Evolutionary conservation across 192 early-diverging fungal genomes (phyloP).

Genomic region (Lunasporangiospora selenospora): DNA sequence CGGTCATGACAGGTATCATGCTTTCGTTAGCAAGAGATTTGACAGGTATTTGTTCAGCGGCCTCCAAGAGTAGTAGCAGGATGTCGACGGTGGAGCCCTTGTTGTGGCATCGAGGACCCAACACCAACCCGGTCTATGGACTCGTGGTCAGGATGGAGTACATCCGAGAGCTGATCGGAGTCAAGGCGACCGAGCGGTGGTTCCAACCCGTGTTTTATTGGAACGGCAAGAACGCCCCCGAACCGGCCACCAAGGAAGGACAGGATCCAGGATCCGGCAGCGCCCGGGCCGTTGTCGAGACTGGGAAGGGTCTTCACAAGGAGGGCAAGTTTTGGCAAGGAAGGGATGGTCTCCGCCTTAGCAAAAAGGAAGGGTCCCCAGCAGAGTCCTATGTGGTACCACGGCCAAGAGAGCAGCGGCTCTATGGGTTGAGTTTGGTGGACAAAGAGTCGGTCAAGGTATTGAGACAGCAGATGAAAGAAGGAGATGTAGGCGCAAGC

Average conservation of each 20-base stretch:
- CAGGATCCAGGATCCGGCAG: not conserved
- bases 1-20: slow-evolving; percentile 46
- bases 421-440: slow-evolving; percentile 63
- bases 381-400: slow-evolving; percentile 60
- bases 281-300: too few relatives aligned
- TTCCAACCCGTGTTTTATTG: slow-evolving; percentile 62
- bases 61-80: slow-evolving; percentile 37
- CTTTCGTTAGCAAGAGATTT: slow-evolving; percentile 42
- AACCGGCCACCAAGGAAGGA: slow-evolving; percentile 38
- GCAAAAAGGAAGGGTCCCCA: slow-evolving; percentile 60
- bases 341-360: slow-evolving; percentile 52
- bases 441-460: slow-evolving; percentile 56
- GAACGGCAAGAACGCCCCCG: slow-evolving; percentile 61
- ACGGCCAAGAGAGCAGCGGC: slow-evolving; percentile 9
- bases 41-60: slow-evolving; percentile 54
- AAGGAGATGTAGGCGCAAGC: slow-evolving; percentile 24
- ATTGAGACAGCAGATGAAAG: slow-evolving; percentile 30
- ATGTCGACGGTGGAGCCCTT: slow-evolving; percentile 44
- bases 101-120: slow-evolving; percentile 64
- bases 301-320: slow-evolving; percentile 26
- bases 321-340: slow-evolving; percentile 53
- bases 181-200: slow-evolving; percentile 41
- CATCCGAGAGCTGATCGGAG: slow-evolving; percentile 54
- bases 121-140: slow-evolving; percentile 66
- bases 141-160: slow-evolving; percentile 61